Evolutionary conservation across 495 filamentous ascomycete species (phyloP).

Genomic region (Tricharina praecox): DNA sequence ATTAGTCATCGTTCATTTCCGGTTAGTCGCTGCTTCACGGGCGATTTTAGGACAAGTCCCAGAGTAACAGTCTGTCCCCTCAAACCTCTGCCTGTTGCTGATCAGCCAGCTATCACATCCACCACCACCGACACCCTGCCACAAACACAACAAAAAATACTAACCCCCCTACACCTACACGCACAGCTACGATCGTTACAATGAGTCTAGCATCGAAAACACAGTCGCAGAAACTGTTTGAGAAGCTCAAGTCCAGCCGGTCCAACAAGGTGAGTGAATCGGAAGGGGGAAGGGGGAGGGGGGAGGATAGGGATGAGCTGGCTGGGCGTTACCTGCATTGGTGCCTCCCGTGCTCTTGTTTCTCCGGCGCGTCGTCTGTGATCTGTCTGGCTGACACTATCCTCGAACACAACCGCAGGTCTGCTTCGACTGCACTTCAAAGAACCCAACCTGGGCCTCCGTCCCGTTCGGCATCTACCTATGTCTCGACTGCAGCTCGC

Average conservation of each 20-base stretch:
- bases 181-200: not conserved
- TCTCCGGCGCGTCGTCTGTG: no score
- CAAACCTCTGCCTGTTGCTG: no score
- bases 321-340: constrained; percentile 7
- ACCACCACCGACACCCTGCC: not conserved
- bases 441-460: constrained; percentile 96
- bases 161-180: no score
- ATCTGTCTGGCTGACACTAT: no score
- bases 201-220: constrained; percentile 86
- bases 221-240: constrained; percentile 90
- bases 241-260: constrained; percentile 83
- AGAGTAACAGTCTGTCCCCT: not conserved
- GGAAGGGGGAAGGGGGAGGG: not conserved
- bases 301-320: no score
- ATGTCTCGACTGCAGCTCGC: constrained; percentile 87
- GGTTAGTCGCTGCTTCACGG: no score
- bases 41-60: no score
- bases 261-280: constrained; percentile 65
- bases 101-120: not conserved
- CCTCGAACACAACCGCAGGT: no score
- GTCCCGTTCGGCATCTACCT: constrained; percentile 96
- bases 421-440: constrained; percentile 93
- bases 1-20: no score
- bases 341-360: no score
- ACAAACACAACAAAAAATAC: no score